Conservation (phyloP, 2,329 filamentous ascomycete species). For the Capronia americana region DNA sequence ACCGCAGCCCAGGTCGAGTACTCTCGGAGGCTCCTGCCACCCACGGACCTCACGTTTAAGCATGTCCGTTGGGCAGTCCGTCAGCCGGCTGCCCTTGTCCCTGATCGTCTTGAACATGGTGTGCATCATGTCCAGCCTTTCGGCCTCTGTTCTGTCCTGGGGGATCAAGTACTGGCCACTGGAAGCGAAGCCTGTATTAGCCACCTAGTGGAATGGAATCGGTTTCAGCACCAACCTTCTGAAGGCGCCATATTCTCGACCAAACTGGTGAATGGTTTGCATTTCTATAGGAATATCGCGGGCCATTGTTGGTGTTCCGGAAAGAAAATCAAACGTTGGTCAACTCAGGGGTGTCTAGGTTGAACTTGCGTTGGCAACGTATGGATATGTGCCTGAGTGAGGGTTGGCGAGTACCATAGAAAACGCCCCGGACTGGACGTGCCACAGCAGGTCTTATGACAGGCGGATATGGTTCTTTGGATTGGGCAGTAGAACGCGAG, state of each 20-base stretch:
- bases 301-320: not conserved
- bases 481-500: not conserved
- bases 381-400: not conserved
- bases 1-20: constrained; percentile 77
- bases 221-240: constrained; percentile 27
- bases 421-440: not conserved
- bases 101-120: constrained; percentile 74
- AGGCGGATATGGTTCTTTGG: not conserved
- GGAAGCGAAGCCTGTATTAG: constrained; percentile 19
- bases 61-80: constrained; percentile 46
- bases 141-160: constrained; percentile 77
- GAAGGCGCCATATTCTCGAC: constrained; percentile 35
- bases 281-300: constrained; percentile 4
- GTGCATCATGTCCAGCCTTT: constrained; percentile 82
- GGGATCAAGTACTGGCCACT: constrained; percentile 75
- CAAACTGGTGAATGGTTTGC: constrained; percentile 25
- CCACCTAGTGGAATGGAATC: not conserved
- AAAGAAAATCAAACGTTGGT: not conserved
- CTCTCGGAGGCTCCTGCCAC: constrained; percentile 46
- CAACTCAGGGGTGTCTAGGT: not conserved
- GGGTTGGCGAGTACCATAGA: not conserved
- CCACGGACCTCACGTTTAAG: constrained; percentile 16
- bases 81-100: constrained; percentile 49
- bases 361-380: not conserved
- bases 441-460: not conserved